Conservation (phyloP, 2,329 filamentous ascomycete genomes). For the Fusarium xylarioides region DNA sequence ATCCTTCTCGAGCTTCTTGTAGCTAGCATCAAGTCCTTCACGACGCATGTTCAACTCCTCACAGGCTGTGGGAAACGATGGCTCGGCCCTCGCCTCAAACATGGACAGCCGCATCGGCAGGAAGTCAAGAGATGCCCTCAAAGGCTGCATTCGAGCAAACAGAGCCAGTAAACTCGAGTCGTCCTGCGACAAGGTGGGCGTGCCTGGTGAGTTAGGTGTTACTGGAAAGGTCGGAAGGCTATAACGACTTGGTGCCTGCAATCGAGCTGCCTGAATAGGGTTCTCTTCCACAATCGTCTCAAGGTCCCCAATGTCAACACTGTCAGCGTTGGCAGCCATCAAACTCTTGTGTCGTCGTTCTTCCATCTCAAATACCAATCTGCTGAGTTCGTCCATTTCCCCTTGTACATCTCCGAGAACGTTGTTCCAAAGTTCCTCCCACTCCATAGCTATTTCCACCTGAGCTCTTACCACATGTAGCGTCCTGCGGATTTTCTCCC, state of each 20-base stretch:
- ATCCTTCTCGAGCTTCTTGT: constrained; percentile 88
- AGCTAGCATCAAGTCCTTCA: constrained; percentile 80
- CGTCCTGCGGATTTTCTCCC: constrained; percentile 81
- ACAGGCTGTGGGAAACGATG: constrained; percentile 88
- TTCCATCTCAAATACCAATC: constrained; percentile 96
- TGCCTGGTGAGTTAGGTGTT: constrained; percentile 67
- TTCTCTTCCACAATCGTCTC: constrained; percentile 94
- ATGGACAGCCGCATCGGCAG: constrained; percentile 91
- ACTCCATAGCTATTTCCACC: constrained; percentile 98
- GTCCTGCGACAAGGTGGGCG: constrained; percentile 72
- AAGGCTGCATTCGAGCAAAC: constrained; percentile 93
- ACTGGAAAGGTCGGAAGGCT: constrained; percentile 72
- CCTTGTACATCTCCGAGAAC: constrained; percentile 92
- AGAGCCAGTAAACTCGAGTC: constrained; percentile 88
- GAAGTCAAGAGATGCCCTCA: constrained; percentile 93
- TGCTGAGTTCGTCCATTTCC: constrained; percentile 81
- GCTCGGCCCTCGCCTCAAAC: constrained; percentile 81
- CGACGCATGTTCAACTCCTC: constrained; percentile 84
- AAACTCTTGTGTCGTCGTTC: constrained; percentile 87
- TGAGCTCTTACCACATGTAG: constrained; percentile 85
- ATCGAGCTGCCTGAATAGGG: constrained; percentile 64
- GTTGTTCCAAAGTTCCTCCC: constrained; percentile 95
- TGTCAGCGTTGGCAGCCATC: constrained; percentile 69
- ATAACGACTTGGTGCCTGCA: constrained; percentile 70
- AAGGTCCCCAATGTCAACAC: constrained; percentile 84